These are phyloP conservation scores for Yarrowia keelungensis DNA, from an alignment of 805 yeast species.

Conservation along the genomic window DNA sequence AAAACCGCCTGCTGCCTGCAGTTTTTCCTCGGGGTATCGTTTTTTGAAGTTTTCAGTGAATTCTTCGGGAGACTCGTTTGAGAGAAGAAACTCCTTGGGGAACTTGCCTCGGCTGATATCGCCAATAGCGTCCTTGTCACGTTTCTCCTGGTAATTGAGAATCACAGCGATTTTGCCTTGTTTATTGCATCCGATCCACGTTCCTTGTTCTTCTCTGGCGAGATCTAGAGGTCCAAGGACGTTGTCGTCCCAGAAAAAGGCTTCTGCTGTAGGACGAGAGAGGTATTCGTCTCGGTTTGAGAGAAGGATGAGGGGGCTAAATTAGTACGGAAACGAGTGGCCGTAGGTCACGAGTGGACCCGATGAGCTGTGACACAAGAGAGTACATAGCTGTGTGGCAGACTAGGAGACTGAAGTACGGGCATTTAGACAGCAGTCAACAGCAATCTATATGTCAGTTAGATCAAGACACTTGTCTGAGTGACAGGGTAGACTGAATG, in stretches of 20 bases:
- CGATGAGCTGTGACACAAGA: neutral
- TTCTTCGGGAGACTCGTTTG: constrained; percentile 50
- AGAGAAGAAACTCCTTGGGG: constrained; percentile 56
- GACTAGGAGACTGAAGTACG: too few relatives aligned
- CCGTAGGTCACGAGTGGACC: neutral
- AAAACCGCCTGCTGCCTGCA: constrained; percentile 64
- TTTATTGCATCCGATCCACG: constrained; percentile 84
- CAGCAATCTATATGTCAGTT: too few relatives aligned
- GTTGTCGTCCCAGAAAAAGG: constrained; percentile 53
- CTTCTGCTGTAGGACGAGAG: constrained; percentile 71
- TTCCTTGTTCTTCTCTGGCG: constrained; percentile 77
- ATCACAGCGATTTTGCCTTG: constrained; percentile 71
- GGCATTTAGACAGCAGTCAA: too few relatives aligned
- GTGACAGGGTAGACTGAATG: too few relatives aligned
- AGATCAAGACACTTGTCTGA: too few relatives aligned
- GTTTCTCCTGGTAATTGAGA: constrained; percentile 71
- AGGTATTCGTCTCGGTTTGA: constrained; percentile 91
- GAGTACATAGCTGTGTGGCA: too few relatives aligned
- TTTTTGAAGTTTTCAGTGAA: constrained; percentile 55
- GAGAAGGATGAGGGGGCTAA: constrained; percentile 65
- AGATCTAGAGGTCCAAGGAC: constrained; percentile 76
- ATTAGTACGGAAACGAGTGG: neutral
- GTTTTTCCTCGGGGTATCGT: constrained; percentile 46
- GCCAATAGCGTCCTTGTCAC: constrained; percentile 49
- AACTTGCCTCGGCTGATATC: constrained; percentile 62